Conservation (phyloP, 495 filamentous ascomycete genomes). For the Durotheca rogersii region DNA sequence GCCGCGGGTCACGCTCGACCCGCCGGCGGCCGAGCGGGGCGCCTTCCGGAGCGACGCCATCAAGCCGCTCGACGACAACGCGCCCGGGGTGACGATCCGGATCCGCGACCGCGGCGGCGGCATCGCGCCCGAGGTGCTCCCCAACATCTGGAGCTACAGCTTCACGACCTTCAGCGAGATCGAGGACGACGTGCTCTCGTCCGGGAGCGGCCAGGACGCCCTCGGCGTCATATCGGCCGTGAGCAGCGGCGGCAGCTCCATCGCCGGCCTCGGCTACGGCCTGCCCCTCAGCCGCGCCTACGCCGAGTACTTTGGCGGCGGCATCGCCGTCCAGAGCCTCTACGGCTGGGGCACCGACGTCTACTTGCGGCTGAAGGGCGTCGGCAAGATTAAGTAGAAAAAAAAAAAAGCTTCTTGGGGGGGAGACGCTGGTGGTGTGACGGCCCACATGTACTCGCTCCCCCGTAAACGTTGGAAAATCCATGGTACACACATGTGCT, state of each 20-base stretch:
- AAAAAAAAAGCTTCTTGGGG: too few relatives aligned
- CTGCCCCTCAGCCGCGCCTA: conserved; percentile 89
- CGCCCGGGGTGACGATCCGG: conserved; percentile 88
- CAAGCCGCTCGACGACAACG: conserved; percentile 58
- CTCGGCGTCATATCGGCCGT: conserved; percentile 69
- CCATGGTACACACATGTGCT: too few relatives aligned
- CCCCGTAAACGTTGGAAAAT: too few relatives aligned
- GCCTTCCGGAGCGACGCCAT: conserved; percentile 51
- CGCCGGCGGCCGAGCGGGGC: conserved; percentile 58
- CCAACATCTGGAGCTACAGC: conserved; percentile 91
- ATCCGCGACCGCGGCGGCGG: conserved; percentile 95
- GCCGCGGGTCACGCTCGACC: conserved; percentile 66
- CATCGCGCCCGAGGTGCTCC: conserved; percentile 76
- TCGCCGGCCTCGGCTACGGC: conserved; percentile 89
- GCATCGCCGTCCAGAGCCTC: conserved; percentile 89
- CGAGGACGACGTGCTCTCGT: conserved; percentile 41
- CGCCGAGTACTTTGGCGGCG: conserved; percentile 96
- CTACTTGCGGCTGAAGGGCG: conserved; percentile 73
- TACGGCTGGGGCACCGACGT: conserved; percentile 85
- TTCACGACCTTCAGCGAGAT: conserved; percentile 88
- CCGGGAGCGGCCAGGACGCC: conserved; percentile 56
- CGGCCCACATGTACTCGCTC: too few relatives aligned
- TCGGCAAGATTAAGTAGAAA: conserved; percentile 59
- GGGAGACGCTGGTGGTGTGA: too few relatives aligned
- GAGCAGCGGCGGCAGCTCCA: conserved; percentile 68